Evolutionary conservation across 2,329 filamentous ascomycete species (phyloP).

Genomic region (Stachybotrys elegans): DNA sequence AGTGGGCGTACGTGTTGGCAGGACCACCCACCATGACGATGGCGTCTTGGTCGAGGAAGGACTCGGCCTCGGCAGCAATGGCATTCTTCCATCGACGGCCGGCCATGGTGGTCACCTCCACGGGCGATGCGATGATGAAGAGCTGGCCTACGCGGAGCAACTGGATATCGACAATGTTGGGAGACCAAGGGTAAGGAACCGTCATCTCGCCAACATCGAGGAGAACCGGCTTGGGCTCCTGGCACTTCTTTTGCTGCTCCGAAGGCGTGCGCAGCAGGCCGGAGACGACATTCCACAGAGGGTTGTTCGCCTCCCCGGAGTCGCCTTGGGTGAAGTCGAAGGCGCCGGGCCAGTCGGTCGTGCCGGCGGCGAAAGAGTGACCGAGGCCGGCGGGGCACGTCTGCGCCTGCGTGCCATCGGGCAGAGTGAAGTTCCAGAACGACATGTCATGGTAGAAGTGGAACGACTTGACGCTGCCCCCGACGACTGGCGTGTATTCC

Average conservation of each 20-base stretch:
- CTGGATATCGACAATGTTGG: constrained; percentile 89
- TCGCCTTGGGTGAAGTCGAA: constrained; percentile 94
- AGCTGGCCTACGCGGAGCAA: constrained; percentile 79
- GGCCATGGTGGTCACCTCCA: constrained; percentile 89
- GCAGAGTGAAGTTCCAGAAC: constrained; percentile 65
- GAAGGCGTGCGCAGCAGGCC: constrained; percentile 66
- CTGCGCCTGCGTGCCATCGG: constrained; percentile 63
- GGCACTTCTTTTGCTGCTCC: constrained; percentile 67
- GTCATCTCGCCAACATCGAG: constrained; percentile 82
- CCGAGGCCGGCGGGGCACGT: constrained; percentile 87
- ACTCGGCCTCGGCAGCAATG: constrained; percentile 47
- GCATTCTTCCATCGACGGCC: constrained; percentile 80
- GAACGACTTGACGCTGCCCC: constrained; percentile 69
- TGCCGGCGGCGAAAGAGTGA: constrained; percentile 90
- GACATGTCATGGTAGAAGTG: constrained; percentile 84
- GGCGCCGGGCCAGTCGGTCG: constrained; percentile 81
- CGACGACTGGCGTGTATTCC: constrained; percentile 48
- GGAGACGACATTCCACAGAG: constrained; percentile 75
- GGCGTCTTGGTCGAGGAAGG: constrained; percentile 45
- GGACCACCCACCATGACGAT: constrained; percentile 84
- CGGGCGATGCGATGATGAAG: constrained; percentile 76
- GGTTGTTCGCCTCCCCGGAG: constrained; percentile 65
- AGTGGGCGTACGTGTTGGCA: constrained; percentile 86
- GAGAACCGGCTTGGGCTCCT: constrained; percentile 76
- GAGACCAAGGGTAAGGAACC: constrained; percentile 78